Evolutionary conservation across 192 early-diverging fungal species (phyloP).

Genomic region (Mortierella antarctica): DNA sequence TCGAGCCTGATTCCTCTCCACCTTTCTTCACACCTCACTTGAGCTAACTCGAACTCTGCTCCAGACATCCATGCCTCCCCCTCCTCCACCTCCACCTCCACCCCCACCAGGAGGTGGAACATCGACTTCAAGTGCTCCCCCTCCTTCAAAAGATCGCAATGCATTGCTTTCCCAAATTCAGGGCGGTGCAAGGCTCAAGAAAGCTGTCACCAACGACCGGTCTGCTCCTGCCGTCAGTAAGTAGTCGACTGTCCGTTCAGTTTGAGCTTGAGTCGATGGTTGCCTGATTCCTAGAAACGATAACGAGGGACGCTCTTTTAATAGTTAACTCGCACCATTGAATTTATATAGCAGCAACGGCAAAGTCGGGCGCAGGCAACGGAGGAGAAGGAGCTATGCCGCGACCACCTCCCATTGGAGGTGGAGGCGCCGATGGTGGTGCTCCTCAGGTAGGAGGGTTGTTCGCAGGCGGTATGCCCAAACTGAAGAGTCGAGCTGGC

Average conservation of each 20-base stretch:
- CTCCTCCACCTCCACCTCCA: slow-evolving; percentile 27
- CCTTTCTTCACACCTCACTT: no score
- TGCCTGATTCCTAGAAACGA: no score
- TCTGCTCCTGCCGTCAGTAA: slow-evolving; percentile 56
- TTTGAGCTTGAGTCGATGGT: no score
- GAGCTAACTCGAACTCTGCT: no score
- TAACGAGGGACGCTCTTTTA: no score
- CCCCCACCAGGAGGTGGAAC: slow-evolving; percentile 1
- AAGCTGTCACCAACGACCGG: slow-evolving; percentile 72
- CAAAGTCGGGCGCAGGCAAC: slow-evolving; percentile 9
- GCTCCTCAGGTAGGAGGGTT: slow-evolving; percentile 67
- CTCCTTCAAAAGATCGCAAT: slow-evolving; percentile 37
- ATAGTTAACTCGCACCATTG: no score
- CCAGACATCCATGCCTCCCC: not conserved
- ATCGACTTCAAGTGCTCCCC: not conserved
- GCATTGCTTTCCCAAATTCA: slow-evolving; percentile 78
- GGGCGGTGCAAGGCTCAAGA: slow-evolving; percentile 66
- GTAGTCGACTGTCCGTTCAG: not conserved
- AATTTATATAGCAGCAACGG: slow-evolving; percentile 1
- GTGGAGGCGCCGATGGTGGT: slow-evolving; percentile 43
- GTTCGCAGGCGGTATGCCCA: slow-evolving; percentile 73
- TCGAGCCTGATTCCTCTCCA: no score
- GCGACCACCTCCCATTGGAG: slow-evolving; percentile 40
- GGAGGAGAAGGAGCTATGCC: slow-evolving; percentile 27
- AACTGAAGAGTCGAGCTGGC: slow-evolving; percentile 65